Conservation (phyloP, 2,329 filamentous ascomycete species). For the Tympanopsis confertula region DNA sequence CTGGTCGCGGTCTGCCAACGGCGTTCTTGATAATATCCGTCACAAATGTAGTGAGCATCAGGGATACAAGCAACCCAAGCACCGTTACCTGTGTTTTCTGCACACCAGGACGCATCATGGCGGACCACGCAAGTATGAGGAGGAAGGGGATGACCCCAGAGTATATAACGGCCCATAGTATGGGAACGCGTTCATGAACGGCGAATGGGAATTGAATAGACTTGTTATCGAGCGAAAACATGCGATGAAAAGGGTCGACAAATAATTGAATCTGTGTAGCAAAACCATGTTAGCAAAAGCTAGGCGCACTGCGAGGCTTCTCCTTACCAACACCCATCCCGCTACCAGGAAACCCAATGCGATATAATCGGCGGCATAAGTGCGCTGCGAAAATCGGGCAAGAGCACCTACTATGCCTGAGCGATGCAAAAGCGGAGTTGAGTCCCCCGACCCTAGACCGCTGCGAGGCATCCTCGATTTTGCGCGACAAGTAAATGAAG, state of each 20-base stretch:
- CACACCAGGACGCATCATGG: constrained; percentile 32
- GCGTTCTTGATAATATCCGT: constrained; percentile 55
- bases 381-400: constrained; percentile 21
- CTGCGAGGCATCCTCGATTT: too few relatives aligned
- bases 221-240: constrained; percentile 50
- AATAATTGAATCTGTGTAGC: constrained; percentile 36
- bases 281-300: not conserved
- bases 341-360: constrained; percentile 38
- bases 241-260: constrained; percentile 49
- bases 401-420: not conserved
- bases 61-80: constrained; percentile 42
- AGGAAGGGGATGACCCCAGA: constrained; percentile 38
- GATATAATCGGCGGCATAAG: constrained; percentile 50
- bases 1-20: constrained; percentile 49
- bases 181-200: constrained; percentile 42
- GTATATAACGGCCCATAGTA: constrained; percentile 43
- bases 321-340: constrained; percentile 28
- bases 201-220: constrained; percentile 52
- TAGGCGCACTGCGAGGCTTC: constrained; percentile 6
- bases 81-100: constrained; percentile 51
- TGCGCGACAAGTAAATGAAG: too few relatives aligned
- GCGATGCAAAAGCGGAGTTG: too few relatives aligned
- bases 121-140: constrained; percentile 38
- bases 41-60: constrained; percentile 44
- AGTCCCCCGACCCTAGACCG: too few relatives aligned